Base-by-base conservation (phyloP, 1,284 basidiomycete genomes). In the Cryptococcus sp. region DNA sequence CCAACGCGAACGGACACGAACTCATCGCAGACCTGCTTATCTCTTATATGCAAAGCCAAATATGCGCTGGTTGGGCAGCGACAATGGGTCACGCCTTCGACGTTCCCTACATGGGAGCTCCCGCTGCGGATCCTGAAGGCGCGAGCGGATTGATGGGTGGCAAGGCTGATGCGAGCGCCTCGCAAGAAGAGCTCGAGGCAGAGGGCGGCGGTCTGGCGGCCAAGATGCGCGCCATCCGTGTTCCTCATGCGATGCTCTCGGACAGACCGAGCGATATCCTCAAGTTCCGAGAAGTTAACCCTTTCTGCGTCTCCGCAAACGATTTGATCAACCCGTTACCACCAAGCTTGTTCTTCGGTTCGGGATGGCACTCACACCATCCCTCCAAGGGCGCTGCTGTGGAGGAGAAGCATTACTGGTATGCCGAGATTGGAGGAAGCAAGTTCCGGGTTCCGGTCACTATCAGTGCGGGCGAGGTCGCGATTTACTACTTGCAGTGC, bases 291-390 rank as follows among this genome's bases (percentile, higher is more conserved):
- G 93, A 96, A 74, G 85, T 93, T 55, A 82, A 84, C 46, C 93
- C 93, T 10, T 91, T 83, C 79, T 97, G 93, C 77, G 91, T 90
- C 1, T 88, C 87, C 19, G 93, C 93, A 34, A 95, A 95, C 77
- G 93, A 96, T 76, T 82, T 97, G 46, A 89, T 96, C 75, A 96
- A 96, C 79, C 93, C 93, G 1, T 82, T 97, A 0, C 93, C 93
- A 10, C 85, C 87, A 0, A 89, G 88, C 38, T 80, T 94, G 64
- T 96, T 97, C 79, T 89, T 87, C 61, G 93, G 92, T 29, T 88
- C 88, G 0, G 93, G 93, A 4, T 97, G 93, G 93, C 81, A 83
- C 56, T 84, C 86, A 1, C 83, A 84, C 71, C 89, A 91, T 72
- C 90, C 91, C 1, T 68, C 80, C 0, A 79, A 82, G 45, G 76